Evolutionary conservation across 495 filamentous ascomycete genomes (phyloP).

Genomic region (Beverwykella pulmonaria): DNA sequence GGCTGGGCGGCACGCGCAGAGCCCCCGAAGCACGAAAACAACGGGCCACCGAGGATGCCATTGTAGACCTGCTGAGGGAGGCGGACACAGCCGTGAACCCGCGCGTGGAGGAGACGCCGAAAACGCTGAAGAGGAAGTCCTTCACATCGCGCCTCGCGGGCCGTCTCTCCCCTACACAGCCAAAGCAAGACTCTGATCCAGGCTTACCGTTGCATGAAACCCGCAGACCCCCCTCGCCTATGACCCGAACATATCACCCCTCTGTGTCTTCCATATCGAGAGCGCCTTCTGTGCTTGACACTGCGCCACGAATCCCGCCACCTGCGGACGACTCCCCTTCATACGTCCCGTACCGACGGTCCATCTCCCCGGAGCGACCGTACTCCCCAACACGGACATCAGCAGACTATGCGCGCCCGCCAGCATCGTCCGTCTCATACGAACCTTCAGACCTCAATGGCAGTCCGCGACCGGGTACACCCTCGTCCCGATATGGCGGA

Average conservation of each 20-base stretch:
- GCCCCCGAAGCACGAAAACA: slow-evolving; percentile 25
- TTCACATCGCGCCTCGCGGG: slow-evolving; percentile 39
- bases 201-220: slow-evolving; percentile 38
- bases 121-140: slow-evolving; percentile 29
- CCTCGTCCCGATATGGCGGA: slow-evolving; percentile 75
- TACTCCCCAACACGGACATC: slow-evolving; percentile 72
- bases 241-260: slow-evolving; percentile 50
- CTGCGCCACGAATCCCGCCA: slow-evolving; percentile 59
- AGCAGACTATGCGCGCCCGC: slow-evolving; percentile 68
- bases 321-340: slow-evolving; percentile 54
- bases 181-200: slow-evolving; percentile 13
- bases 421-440: slow-evolving; percentile 69
- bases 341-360: slow-evolving; percentile 47
- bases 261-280: slow-evolving; percentile 48
- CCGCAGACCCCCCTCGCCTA: slow-evolving; percentile 41
- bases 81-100: slow-evolving; percentile 14
- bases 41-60: slow-evolving; percentile 30
- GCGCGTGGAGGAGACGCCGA: not conserved
- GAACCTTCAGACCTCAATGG: slow-evolving; percentile 89
- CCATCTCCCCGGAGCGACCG: slow-evolving; percentile 62
- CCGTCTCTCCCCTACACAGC: slow-evolving; percentile 18
- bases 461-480: slow-evolving; percentile 84
- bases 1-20: slow-evolving; percentile 17
- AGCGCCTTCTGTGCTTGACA: slow-evolving; percentile 59
- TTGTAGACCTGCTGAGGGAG: slow-evolving; percentile 36